Percentiles rank a stretch among this genome's conserved stretches.
Conservation (phyloP, 768 basidiomycete genomes). For the Lentinula boryana region DNA sequence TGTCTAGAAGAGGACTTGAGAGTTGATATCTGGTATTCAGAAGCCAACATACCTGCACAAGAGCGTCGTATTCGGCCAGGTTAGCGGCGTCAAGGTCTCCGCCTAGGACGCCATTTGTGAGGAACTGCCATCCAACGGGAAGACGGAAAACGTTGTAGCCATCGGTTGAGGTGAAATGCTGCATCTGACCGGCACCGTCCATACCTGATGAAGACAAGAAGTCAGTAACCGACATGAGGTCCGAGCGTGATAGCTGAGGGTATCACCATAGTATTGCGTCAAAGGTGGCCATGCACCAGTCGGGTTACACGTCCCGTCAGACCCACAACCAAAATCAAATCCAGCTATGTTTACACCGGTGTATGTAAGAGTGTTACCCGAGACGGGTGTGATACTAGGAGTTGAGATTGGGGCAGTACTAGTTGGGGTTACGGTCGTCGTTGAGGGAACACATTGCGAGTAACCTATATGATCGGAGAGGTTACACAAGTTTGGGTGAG, state of each 20-base stretch:
- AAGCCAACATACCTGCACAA: constrained; percentile 33
- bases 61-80: constrained; percentile 43
- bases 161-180: constrained; percentile 51
- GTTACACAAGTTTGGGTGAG: neutral
- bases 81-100: constrained; percentile 36
- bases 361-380: constrained; percentile 26
- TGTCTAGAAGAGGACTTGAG: constrained; percentile 8
- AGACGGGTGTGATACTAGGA: constrained; percentile 12
- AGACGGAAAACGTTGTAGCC: constrained; percentile 54
- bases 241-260: constrained; percentile 5
- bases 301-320: constrained; percentile 35
- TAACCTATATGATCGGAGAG: constrained; percentile 16
- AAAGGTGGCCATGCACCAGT: constrained; percentile 39
- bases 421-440: constrained; percentile 13
- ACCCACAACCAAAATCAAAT: constrained; percentile 48
- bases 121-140: constrained; percentile 55
- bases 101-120: constrained; percentile 30
- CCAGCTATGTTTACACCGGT: constrained; percentile 50
- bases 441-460: constrained; percentile 27
- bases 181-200: constrained; percentile 53
- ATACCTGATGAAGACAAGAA: constrained; percentile 15
- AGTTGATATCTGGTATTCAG: neutral
- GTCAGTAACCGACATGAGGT: constrained; percentile 4
- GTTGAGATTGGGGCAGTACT: constrained; percentile 2
- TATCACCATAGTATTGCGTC: constrained; percentile 32